These are phyloP conservation scores for Lachnellula cervina DNA, from an alignment of 2,329 filamentous ascomycete genomes.

Conservation along the genomic window DNA sequence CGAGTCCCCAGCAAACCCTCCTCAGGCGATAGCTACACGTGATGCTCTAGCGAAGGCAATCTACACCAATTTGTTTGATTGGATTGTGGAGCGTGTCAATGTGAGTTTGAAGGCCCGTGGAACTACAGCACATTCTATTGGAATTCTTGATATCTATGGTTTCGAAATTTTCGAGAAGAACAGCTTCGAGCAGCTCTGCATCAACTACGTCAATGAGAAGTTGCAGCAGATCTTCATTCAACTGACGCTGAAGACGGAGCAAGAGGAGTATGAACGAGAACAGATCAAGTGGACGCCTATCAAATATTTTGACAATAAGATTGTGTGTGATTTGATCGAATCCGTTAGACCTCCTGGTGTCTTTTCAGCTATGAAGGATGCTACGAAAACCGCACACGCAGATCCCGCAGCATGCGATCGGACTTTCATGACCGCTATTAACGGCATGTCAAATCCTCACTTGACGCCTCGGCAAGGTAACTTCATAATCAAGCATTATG, in stretches of 20 bases:
- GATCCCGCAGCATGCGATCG: slow-evolving; percentile 91
- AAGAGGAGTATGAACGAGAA: slow-evolving; percentile 93
- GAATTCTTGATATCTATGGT: slow-evolving; percentile 97
- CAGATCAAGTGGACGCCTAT: slow-evolving; percentile 99
- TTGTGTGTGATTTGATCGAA: slow-evolving; percentile 96
- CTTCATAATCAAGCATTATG: slow-evolving; percentile 99
- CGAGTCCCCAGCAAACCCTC: slow-evolving; percentile 74
- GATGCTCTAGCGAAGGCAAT: slow-evolving; percentile 94
- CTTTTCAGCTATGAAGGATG: slow-evolving; percentile 94
- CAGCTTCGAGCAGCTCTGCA: slow-evolving; percentile 97
- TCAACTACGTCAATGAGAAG: slow-evolving; percentile 99
- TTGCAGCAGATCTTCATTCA: slow-evolving; percentile 99
- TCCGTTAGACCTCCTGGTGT: slow-evolving; percentile 84
- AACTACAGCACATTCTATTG: slow-evolving; percentile 75
- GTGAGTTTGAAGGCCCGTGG: slow-evolving; percentile 77
- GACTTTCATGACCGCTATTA: slow-evolving; percentile 91
- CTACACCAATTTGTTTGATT: slow-evolving; percentile 96
- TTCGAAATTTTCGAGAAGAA: slow-evolving; percentile 99
- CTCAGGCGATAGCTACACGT: slow-evolving; percentile 80
- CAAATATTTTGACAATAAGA: slow-evolving; percentile 99
- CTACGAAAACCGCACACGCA: slow-evolving; percentile 95
- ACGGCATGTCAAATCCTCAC: slow-evolving; percentile 86
- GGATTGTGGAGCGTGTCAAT: slow-evolving; percentile 93
- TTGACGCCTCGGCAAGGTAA: slow-evolving; percentile 88
- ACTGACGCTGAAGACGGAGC: slow-evolving; percentile 90